These are phyloP conservation scores for Strobilomyces echinocephalus DNA, from an alignment of 768 basidiomycete genomes.

Conservation along the genomic window DNA sequence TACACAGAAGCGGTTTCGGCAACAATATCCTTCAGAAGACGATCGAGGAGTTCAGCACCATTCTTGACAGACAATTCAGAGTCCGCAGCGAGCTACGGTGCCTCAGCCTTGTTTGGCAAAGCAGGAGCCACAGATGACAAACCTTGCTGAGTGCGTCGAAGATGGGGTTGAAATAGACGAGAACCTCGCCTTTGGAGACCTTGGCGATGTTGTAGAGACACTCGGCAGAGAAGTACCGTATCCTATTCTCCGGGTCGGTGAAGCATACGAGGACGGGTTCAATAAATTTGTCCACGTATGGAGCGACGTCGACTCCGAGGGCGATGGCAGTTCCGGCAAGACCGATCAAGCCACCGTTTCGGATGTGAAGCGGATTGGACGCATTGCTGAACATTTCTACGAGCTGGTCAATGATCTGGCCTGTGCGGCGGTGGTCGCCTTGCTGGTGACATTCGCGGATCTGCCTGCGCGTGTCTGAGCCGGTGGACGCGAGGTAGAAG, in stretches of 20 bases:
- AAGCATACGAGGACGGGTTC: conserved; percentile 88
- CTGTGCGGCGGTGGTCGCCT: conserved; percentile 76
- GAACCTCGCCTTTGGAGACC: conserved; percentile 93
- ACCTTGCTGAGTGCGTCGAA: conserved; percentile 98
- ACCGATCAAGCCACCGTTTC: conserved; percentile 94
- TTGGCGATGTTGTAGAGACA: conserved; percentile 98
- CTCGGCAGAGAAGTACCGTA: conserved; percentile 96
- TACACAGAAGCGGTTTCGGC: conserved; percentile 95
- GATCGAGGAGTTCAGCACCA: conserved; percentile 93
- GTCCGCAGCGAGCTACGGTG: conserved; percentile 83
- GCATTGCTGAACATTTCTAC: conserved; percentile 89
- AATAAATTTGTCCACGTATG: conserved; percentile 92
- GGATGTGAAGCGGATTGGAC: conserved; percentile 78
- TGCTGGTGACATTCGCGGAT: conserved; percentile 83
- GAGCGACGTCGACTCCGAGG: conserved; percentile 85
- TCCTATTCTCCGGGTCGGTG: conserved; percentile 88
- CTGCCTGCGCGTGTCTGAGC: conserved; percentile 44
- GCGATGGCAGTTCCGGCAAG: conserved; percentile 97
- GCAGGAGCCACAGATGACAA: conserved; percentile 16
- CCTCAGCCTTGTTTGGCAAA: conserved; percentile 10
- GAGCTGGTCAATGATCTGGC: conserved; percentile 87
- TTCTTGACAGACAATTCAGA: conserved; percentile 96
- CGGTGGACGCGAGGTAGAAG: neutral
- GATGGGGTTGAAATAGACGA: conserved; percentile 97
- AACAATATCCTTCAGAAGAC: conserved; percentile 96